Conservation (phyloP, 2,329 filamentous ascomycete genomes). For the Coniochaeta pulveracea region DNA sequence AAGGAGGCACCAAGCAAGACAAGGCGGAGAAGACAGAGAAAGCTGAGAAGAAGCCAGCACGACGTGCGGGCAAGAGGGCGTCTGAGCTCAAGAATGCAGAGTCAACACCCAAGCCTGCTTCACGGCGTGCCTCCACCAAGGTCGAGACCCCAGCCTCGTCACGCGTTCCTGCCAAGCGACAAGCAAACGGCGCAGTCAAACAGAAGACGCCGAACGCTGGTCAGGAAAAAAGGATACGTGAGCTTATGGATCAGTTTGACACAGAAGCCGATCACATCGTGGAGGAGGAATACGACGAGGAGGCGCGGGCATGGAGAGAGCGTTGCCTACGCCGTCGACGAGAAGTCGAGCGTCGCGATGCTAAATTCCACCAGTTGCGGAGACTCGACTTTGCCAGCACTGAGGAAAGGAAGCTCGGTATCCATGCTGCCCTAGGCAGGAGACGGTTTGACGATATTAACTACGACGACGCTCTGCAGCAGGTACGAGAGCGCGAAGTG, state of each 20-base stretch:
- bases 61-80: conserved; percentile 34
- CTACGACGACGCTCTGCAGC: conserved; percentile 69
- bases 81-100: conserved; percentile 39
- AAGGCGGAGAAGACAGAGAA: conserved; percentile 15
- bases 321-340: conserved; percentile 55
- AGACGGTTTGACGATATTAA: conserved; percentile 66
- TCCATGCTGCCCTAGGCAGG: conserved; percentile 60
- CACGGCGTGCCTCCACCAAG: conserved; percentile 39
- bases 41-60: conserved; percentile 24
- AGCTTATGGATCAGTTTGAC: conserved; percentile 41
- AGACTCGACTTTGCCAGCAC: conserved; percentile 46
- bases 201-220: conserved; percentile 39
- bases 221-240: conserved; percentile 59
- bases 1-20: conserved; percentile 12
- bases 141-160: conserved; percentile 29
- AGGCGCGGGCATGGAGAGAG: conserved; percentile 38
- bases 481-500: conserved; percentile 83
- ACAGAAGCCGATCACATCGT: conserved; percentile 29
- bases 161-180: conserved; percentile 41
- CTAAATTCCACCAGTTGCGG: conserved; percentile 50
- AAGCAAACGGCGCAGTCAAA: conserved; percentile 46
- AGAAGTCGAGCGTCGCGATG: conserved; percentile 53
- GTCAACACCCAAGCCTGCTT: conserved; percentile 29
- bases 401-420: conserved; percentile 50
- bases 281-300: conserved; percentile 29